Percentiles rank a stretch among this genome's conserved stretches.
phyloP scores from a whole-genome alignment of 345 rosid genomes.

The Iberis pinnata region DNA sequence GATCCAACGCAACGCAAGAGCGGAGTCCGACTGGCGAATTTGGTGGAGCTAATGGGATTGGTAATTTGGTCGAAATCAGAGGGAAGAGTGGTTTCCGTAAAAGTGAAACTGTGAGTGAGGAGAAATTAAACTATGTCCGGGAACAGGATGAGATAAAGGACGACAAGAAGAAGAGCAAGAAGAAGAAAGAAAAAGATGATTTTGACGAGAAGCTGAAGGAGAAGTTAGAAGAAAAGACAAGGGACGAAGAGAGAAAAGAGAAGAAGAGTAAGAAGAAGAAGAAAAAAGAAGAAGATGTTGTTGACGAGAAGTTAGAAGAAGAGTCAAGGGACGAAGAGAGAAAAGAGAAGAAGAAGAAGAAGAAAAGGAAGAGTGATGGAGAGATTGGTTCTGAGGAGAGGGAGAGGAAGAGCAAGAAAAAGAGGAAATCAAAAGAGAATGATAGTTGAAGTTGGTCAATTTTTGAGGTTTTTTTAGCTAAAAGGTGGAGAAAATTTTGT shows the following conservation, averaged over 20 bases:
- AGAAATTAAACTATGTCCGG: neutral
- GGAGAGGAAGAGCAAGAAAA: constrained; percentile 38
- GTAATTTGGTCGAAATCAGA: constrained; percentile 9
- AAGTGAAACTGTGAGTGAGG: constrained; percentile 15
- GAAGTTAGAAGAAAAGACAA: constrained; percentile 16
- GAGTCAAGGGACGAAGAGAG: constrained; percentile 1
- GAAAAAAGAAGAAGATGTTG: neutral
- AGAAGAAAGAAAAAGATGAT: constrained; percentile 1
- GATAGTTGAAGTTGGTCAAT: constrained; percentile 19
- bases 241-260: constrained; percentile 10
- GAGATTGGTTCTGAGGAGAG: constrained; percentile 25
- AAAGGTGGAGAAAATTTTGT: constrained; percentile 12
- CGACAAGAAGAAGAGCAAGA: constrained; percentile 14
- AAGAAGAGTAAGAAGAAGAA: constrained; percentile 7
- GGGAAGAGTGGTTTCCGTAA: constrained; percentile 11
- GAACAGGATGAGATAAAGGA: constrained; percentile 6
- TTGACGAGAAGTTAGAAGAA: neutral
- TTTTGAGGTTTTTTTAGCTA: constrained; percentile 5
- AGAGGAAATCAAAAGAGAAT: constrained; percentile 27
- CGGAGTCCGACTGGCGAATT: constrained; percentile 3
- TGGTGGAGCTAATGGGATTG: constrained; percentile 6
- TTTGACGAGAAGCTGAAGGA: no score
- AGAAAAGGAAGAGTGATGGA: constrained; percentile 27
- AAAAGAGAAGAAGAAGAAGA: constrained; percentile 14
- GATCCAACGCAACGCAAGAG: neutral